Evolutionary conservation across 371 early-diverging fungal genomes (phyloP), one percentile per base, ranked within the genome.

Genomic region (Lichtheimia corymbifera): DNA sequence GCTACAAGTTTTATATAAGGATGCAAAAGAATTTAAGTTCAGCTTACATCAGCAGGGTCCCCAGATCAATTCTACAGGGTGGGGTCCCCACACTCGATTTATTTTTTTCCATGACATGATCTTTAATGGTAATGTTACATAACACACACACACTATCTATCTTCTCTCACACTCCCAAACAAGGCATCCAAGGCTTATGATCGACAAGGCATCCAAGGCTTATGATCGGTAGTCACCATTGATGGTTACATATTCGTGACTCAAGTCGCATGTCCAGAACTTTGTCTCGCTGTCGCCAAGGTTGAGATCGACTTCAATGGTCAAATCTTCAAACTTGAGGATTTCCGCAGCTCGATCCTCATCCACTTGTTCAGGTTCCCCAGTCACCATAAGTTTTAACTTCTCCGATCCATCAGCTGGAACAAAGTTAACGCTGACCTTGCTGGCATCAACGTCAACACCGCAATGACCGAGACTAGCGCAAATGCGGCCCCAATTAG

Each of bases 241-340:
- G 69, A 97, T 96, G 41, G 89, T 87, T 50, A 97, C 88, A 73
- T 97, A 97, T 65, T 95, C 96, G 65, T 93, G 91, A 58, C 89
- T 90, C 27, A 97, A 83, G 79, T 97, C 98, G 66, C 96, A 96
- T 3, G 98, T 97, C 87, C 91, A 97, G 83, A 95, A 91, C 12
- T 84, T 85, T 5, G 94, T 92, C 49, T 81, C 79, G 59, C 88
- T 90, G 2, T 71, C 50, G 22, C 96, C 96, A 52, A 89, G 54
- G 12, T 90, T 90, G 55, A 97, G 72, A 43, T 91, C 90, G 4
- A 96, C 91, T 20, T 81, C 80, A 50, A 97, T 84, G 35, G 81
- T 64, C 15, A 97, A 72, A 55, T 96, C 96, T 78, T 93, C 93
- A 69, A 87, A 80, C 61, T 86, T 82, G 61, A 97, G 74, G 40